Evolutionary conservation across 306 rosid species (phyloP), one percentile per base, ranked within the genome.

Genomic region (Potentilla sterilis): DNA sequence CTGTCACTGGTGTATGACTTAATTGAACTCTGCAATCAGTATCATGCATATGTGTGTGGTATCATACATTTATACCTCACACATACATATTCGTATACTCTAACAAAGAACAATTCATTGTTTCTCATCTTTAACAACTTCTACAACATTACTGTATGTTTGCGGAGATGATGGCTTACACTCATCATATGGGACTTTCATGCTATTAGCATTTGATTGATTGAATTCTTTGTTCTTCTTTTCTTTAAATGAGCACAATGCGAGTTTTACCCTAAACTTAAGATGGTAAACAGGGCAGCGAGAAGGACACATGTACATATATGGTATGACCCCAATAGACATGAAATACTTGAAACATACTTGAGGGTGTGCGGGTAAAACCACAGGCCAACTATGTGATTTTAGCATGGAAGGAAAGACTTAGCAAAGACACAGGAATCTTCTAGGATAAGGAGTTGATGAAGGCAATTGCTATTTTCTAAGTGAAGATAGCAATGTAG

Each of bases 11-110:
- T 61, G 41, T 11, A 67, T 72, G 69, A 66, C 65, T 62, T 62
- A 59, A 72, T 62, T 71, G 58, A 75, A 59, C 14, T 74, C 64
- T 19, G 57, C 44, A 51, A 58, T 44, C 75, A 68, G 70, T 67
- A 77, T 42, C 34, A 40, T 66, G 18, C 14, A 38, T 65, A 1
- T 59, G 66, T 32, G 47, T 40, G 16, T 10, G 28, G 14, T 19
- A 65, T 37, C 24, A 32, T 28, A 69, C 5, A 48, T 48, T 44
- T 44, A 24, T 5, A 69, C 2, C 3, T 15, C 47, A 49, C 9
- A 51, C 15, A n/a, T 19, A 51, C 8, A n/a, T 7, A 47, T 48
- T 35, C 41, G 4, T 48, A 48, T 49, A 49, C 2, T 47, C 46
- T 10, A 12, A 37, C 12, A 18, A 11, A 52, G 18, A 35, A 3